These are phyloP conservation scores for Scedosporium apiospermum DNA, from an alignment of 2,329 filamentous ascomycete genomes.

Conservation along the genomic window DNA sequence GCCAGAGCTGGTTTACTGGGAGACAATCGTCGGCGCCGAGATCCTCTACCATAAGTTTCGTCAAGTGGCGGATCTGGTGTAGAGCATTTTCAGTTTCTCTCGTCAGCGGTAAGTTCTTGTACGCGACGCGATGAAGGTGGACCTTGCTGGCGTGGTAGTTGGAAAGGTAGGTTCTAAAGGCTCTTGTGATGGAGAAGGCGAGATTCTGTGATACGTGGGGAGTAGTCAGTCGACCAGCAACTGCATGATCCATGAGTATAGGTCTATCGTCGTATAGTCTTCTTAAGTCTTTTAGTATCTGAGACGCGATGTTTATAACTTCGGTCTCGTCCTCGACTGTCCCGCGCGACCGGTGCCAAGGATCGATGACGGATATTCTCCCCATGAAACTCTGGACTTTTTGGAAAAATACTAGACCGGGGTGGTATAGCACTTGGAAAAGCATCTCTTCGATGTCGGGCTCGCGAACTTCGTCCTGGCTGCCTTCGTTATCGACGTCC, in stretches of 20 bases:
- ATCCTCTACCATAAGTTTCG: slow-evolving; percentile 28
- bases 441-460: slow-evolving; percentile 37
- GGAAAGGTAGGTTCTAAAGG: slow-evolving; percentile 45
- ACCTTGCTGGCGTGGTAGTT: slow-evolving; percentile 48
- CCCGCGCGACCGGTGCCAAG: slow-evolving; percentile 44
- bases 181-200: slow-evolving; percentile 30
- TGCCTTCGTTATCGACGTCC: not conserved
- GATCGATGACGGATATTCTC: slow-evolving; percentile 45
- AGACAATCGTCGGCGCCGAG: slow-evolving; percentile 32
- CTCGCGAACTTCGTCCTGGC: not conserved
- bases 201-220: slow-evolving; percentile 31
- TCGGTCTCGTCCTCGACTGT: slow-evolving; percentile 50
- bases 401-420: slow-evolving; percentile 46
- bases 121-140: slow-evolving; percentile 47
- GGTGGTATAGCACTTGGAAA: slow-evolving; percentile 45
- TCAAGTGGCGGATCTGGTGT: slow-evolving; percentile 36
- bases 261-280: slow-evolving; percentile 40
- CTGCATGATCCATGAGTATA: slow-evolving; percentile 45
- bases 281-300: slow-evolving; percentile 40
- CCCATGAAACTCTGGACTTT: slow-evolving; percentile 49
- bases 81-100: slow-evolving; percentile 37
- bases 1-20: slow-evolving; percentile 49
- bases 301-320: slow-evolving; percentile 43
- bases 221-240: slow-evolving; percentile 38
- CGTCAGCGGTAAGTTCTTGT: slow-evolving; percentile 42